A percentile compares a stretch with the other conserved stretches of the same genome.
These are phyloP conservation scores for Aspergillus proliferans DNA, from an alignment of 2,329 filamentous ascomycete genomes.

Conservation along the genomic window DNA sequence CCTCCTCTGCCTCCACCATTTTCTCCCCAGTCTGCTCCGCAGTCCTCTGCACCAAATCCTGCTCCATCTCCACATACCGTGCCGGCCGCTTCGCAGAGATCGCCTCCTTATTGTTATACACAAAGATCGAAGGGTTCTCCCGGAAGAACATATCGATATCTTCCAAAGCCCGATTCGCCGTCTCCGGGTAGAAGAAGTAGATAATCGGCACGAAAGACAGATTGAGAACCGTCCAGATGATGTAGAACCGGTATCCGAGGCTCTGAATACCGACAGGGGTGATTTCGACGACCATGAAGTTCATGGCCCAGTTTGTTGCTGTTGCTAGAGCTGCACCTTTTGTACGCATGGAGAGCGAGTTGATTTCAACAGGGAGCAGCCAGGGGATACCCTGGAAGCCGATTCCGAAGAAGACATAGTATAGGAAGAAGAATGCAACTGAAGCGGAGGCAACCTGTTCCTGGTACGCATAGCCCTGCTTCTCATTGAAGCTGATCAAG, in stretches of 20 bases:
- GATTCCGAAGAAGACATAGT: slow-evolving; percentile 36
- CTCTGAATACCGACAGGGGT: slow-evolving; percentile 26
- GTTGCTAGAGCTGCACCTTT: slow-evolving; percentile 27
- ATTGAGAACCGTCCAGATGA: slow-evolving; percentile 24
- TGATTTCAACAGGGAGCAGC: slow-evolving; percentile 32
- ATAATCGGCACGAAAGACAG: slow-evolving; percentile 22
- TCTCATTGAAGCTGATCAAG: slow-evolving; percentile 24
- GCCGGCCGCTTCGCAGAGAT: slow-evolving; percentile 3
- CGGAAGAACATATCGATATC: slow-evolving; percentile 29
- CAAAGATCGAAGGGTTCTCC: slow-evolving; percentile 7
- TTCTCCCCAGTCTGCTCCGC: not conserved
- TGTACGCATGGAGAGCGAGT: slow-evolving; percentile 29
- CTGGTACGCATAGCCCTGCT: slow-evolving; percentile 19
- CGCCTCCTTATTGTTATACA: slow-evolving; percentile 5
- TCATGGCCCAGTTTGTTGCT: slow-evolving; percentile 26
- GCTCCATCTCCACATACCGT: slow-evolving; percentile 8
- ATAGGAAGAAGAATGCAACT: slow-evolving; percentile 42
- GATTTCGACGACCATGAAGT: slow-evolving; percentile 30
- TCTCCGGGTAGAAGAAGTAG: slow-evolving; percentile 29
- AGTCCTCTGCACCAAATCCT: slow-evolving; percentile 3
- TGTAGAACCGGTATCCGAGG: slow-evolving; percentile 26
- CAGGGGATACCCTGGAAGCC: slow-evolving; percentile 35
- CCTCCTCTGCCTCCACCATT: not conserved
- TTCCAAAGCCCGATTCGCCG: slow-evolving; percentile 23
- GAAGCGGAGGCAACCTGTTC: slow-evolving; percentile 44